Evolutionary conservation across 306 rosid species (phyloP).

Genomic region (Sindora glabra): DNA sequence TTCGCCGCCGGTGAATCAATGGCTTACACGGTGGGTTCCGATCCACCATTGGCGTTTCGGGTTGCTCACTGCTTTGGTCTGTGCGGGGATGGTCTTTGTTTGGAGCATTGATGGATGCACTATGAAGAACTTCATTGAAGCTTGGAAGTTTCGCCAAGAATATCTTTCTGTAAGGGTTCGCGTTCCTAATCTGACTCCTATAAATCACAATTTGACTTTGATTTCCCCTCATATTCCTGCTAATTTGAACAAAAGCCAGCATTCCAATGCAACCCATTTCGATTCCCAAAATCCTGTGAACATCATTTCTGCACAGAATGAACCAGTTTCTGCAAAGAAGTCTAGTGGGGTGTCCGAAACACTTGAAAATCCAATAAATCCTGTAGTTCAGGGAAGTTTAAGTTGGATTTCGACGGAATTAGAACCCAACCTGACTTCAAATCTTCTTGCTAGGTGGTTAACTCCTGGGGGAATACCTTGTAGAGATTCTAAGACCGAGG

Average conservation of each 20-base stretch:
- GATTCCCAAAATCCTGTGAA: slow-evolving; percentile 20
- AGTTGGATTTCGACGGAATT: slow-evolving; percentile 58
- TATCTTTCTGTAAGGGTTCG: slow-evolving; percentile 24
- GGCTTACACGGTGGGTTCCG: slow-evolving; percentile 24
- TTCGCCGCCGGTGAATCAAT: slow-evolving; percentile 32
- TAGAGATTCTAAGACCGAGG: slow-evolving; percentile 48
- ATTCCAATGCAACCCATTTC: slow-evolving; percentile 22
- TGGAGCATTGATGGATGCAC: slow-evolving; percentile 68
- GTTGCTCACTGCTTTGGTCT: slow-evolving; percentile 42
- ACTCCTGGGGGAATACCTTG: slow-evolving; percentile 73
- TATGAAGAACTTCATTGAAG: slow-evolving; percentile 34
- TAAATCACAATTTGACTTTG: slow-evolving; percentile 14
- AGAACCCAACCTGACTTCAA: slow-evolving; percentile 51
- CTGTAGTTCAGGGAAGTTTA: slow-evolving; percentile 12
- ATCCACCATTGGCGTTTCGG: slow-evolving; percentile 58
- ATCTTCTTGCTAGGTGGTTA: slow-evolving; percentile 60
- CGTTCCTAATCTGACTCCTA: slow-evolving; percentile 26
- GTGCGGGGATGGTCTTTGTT: slow-evolving; percentile 46
- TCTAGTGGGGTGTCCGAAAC: slow-evolving; percentile 10
- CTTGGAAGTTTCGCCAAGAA: slow-evolving; percentile 47
- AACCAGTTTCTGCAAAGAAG: slow-evolving; percentile 20
- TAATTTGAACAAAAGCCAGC: slow-evolving; percentile 22
- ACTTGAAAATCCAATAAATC: slow-evolving; percentile 2
- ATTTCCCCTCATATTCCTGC: background rate
- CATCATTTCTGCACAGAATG: slow-evolving; percentile 8